A percentile compares a stretch with the other conserved stretches of the same genome.
Conservation (phyloP, 164 flowering plant species). For the Saururus chinensis region DNA sequence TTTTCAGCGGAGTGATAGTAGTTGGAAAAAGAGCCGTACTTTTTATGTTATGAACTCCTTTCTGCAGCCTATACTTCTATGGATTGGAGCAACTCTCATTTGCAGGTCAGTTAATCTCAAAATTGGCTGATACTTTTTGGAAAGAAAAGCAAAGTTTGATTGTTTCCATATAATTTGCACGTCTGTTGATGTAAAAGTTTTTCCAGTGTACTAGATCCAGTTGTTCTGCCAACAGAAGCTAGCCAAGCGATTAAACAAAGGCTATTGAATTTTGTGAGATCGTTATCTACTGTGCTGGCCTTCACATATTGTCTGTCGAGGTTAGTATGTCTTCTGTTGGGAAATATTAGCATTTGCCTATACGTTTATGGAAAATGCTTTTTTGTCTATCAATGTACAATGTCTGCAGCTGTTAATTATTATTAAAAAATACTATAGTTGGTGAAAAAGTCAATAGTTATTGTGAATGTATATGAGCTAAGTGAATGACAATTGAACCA, state of each 20-base stretch:
- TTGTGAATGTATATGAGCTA: neutral
- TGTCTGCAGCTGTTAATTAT: too few relatives aligned
- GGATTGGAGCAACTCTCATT: slow-evolving; percentile 74
- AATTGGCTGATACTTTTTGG: neutral
- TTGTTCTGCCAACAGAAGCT: slow-evolving; percentile 71
- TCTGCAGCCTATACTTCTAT: slow-evolving; percentile 71
- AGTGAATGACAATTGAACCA: too few relatives aligned
- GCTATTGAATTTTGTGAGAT: slow-evolving; percentile 65
- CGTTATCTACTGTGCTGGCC: slow-evolving; percentile 88
- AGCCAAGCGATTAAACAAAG: slow-evolving; percentile 76
- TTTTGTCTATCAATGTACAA: neutral
- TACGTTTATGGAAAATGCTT: neutral
- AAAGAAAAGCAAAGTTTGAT: neutral
- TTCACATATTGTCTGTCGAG: slow-evolving; percentile 82
- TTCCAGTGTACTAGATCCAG: slow-evolving; percentile 74
- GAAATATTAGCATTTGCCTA: neutral
- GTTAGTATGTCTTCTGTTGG: slow-evolving; percentile 17
- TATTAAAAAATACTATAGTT: too few relatives aligned
- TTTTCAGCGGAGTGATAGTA: slow-evolving; percentile 55
- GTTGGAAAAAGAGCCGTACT: slow-evolving; percentile 75
- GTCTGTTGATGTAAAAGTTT: slow-evolving; percentile 5
- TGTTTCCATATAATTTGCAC: neutral
- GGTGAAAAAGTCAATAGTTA: neutral
- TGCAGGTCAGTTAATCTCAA: slow-evolving; percentile 51
- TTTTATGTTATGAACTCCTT: slow-evolving; percentile 53